Evolutionary conservation across 2,329 filamentous ascomycete species (phyloP).

Genomic region (Fusarium sp.): DNA sequence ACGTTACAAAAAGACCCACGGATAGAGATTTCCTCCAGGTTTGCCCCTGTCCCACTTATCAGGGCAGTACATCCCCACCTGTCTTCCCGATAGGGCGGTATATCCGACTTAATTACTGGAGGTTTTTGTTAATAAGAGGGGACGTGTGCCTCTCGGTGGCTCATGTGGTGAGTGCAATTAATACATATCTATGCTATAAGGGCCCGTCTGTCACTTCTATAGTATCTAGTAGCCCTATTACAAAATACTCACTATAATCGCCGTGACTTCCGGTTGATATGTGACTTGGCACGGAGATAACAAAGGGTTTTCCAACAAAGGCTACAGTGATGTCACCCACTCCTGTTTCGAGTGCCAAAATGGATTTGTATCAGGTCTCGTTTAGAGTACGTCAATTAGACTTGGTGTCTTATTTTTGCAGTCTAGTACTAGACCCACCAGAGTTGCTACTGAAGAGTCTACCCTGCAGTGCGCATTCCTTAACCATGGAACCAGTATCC

Average conservation of each 20-base stretch:
- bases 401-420: background rate
- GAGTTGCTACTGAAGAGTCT: background rate
- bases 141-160: background rate
- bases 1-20: background rate
- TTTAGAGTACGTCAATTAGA: background rate
- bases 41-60: background rate
- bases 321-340: background rate
- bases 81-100: background rate
- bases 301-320: background rate
- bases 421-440: background rate
- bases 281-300: background rate
- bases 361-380: background rate
- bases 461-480: background rate
- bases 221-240: accelerated
- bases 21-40: background rate
- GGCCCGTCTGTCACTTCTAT: background rate
- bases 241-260: background rate
- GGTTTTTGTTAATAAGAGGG: background rate
- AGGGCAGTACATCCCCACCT: background rate
- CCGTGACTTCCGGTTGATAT: background rate
- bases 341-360: background rate
- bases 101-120: background rate
- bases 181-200: background rate
- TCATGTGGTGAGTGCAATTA: background rate
- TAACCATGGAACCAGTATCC: background rate